Percentiles rank a stretch among this genome's conserved stretches.
These are phyloP conservation scores for Aspergillus felis DNA, from an alignment of 2,329 filamentous ascomycete species.

Conservation along the genomic window DNA sequence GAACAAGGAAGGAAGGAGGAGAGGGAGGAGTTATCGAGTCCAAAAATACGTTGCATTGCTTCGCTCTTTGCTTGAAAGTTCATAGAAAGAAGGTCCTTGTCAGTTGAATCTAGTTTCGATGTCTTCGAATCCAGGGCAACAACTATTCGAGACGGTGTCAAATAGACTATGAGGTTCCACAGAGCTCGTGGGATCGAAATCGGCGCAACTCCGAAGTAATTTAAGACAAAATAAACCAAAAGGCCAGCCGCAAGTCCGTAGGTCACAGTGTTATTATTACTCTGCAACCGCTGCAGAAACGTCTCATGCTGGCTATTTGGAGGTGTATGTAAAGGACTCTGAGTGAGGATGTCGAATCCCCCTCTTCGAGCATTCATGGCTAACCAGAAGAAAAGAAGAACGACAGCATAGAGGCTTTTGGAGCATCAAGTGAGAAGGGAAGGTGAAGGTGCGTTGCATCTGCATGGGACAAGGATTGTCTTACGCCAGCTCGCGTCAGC, in stretches of 20 bases:
- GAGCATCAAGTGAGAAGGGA: conserved; percentile 7
- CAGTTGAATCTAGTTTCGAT: conserved; percentile 37
- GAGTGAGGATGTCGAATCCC: conserved; percentile 27
- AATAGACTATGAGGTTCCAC: conserved; percentile 39
- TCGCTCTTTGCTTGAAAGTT: conserved; percentile 57
- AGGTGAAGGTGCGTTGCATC: conserved; percentile 13
- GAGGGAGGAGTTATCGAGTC: conserved; percentile 56
- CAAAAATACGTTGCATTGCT: conserved; percentile 60
- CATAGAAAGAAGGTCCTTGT: conserved; percentile 37
- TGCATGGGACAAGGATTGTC: neutral
- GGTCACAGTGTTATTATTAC: conserved; percentile 25
- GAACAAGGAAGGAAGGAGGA: conserved; percentile 56
- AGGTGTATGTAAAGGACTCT: conserved; percentile 24
- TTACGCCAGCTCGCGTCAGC: neutral
- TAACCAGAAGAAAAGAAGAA: conserved; percentile 13
- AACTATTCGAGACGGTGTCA: conserved; percentile 39
- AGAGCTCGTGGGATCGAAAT: conserved; percentile 26
- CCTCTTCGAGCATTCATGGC: conserved; percentile 36
- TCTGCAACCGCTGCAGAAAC: conserved; percentile 22
- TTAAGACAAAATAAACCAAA: conserved; percentile 27
- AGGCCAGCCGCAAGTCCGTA: conserved; percentile 26
- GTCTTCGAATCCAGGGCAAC: conserved; percentile 49
- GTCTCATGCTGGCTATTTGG: conserved; percentile 32
- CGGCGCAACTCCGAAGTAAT: conserved; percentile 27
- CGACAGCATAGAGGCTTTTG: conserved; percentile 19